phyloP scores from a whole-genome alignment of 192 early-diverging fungal species.

The Backusella luteola region DNA sequence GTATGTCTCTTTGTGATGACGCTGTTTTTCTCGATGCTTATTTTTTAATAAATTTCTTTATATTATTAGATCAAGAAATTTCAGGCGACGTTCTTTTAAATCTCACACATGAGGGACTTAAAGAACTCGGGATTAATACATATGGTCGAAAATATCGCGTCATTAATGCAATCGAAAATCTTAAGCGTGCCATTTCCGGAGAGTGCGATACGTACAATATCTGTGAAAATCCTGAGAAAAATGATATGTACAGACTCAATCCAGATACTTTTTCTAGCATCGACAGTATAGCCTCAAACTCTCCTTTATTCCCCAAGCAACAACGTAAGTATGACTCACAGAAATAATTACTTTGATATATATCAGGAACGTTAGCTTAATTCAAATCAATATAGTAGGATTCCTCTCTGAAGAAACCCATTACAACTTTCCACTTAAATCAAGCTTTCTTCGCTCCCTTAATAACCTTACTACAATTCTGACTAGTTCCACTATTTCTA shows the following conservation, averaged over 20 bases:
- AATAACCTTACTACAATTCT: background rate
- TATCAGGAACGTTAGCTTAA: background rate
- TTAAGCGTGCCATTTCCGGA: background rate
- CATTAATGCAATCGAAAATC: conserved; percentile 51
- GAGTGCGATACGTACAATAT: background rate
- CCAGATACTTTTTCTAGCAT: background rate
- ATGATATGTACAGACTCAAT: background rate
- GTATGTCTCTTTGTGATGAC: background rate
- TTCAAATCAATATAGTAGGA: background rate
- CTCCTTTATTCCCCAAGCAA: background rate
- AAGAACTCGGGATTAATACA: conserved; percentile 59
- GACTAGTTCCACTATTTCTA: background rate
- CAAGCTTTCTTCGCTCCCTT: background rate
- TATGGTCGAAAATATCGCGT: conserved; percentile 62
- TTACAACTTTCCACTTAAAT: background rate
- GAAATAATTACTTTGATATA: background rate
- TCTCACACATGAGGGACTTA: conserved; percentile 54
- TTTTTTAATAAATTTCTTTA: background rate
- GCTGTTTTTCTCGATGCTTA: background rate
- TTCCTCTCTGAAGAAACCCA: background rate
- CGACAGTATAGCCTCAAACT: background rate
- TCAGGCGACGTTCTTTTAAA: conserved; percentile 57
- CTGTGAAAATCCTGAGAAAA: background rate
- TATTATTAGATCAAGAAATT: conserved; percentile 56
- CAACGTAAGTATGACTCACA: background rate